A percentile compares a stretch with the other conserved stretches of the same genome.
phyloP scores from a whole-genome alignment of 768 basidiomycete species.

The Boletus vinaceobasis region DNA sequence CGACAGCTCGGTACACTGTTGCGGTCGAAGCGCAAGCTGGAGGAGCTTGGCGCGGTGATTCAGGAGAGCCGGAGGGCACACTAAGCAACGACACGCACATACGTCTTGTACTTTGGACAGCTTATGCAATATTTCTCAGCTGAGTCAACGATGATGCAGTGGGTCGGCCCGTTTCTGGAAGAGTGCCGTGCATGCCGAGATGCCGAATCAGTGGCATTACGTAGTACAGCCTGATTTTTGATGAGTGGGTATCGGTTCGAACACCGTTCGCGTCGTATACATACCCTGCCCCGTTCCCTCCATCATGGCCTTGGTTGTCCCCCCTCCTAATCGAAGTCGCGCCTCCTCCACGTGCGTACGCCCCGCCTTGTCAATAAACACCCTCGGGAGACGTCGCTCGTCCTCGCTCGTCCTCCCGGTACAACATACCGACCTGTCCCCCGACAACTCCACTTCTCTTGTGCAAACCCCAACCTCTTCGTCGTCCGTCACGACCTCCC shows the following conservation, averaged over 20 bases:
- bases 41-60: slow-evolving; percentile 90
- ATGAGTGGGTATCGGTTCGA: slow-evolving; percentile 5
- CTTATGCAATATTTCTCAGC: background rate
- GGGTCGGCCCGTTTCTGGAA: background rate
- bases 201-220: slow-evolving; percentile 21
- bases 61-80: slow-evolving; percentile 85
- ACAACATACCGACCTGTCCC: slow-evolving; percentile 15
- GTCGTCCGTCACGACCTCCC: slow-evolving; percentile 12
- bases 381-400: slow-evolving; percentile 56
- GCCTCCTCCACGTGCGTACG: slow-evolving; percentile 60
- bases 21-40: slow-evolving; percentile 98
- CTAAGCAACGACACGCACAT: slow-evolving; percentile 17
- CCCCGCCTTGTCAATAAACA: slow-evolving; percentile 46
- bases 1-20: slow-evolving; percentile 90
- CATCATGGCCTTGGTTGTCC: slow-evolving; percentile 34
- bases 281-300: background rate
- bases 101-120: background rate
- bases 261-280: slow-evolving; percentile 5
- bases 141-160: slow-evolving; percentile 13
- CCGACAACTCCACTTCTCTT: background rate
- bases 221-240: slow-evolving; percentile 21
- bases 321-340: slow-evolving; percentile 47
- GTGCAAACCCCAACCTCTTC: background rate
- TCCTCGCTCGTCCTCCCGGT: slow-evolving; percentile 42
- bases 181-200: slow-evolving; percentile 14